Evolutionary conservation across 2,329 filamentous ascomycete species (phyloP).

Genomic region (Fusarium decemcellulare): DNA sequence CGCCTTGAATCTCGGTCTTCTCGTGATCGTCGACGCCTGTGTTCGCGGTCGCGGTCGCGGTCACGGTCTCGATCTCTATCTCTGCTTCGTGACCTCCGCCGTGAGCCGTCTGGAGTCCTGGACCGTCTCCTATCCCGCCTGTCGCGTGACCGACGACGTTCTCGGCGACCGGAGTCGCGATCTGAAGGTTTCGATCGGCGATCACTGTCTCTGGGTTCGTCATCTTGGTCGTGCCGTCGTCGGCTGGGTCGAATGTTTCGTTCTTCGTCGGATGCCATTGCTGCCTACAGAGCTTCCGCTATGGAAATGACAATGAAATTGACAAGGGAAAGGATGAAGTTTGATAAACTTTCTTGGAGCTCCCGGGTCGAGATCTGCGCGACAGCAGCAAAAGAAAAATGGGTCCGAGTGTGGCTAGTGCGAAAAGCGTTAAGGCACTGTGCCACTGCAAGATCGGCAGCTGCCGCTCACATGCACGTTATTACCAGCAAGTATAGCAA

Average conservation of each 20-base stretch:
- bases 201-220: slow-evolving; percentile 32
- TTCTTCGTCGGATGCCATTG: slow-evolving; percentile 49
- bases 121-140: slow-evolving; percentile 50
- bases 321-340: slow-evolving; percentile 25
- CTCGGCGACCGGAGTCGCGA: slow-evolving; percentile 43
- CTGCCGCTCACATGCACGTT: neutral
- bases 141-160: slow-evolving; percentile 49
- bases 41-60: slow-evolving; percentile 44
- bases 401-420: slow-evolving; percentile 24
- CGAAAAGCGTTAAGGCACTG: slow-evolving; percentile 1
- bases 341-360: slow-evolving; percentile 7
- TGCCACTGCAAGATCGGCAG: neutral
- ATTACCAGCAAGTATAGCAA: neutral
- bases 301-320: slow-evolving; percentile 1
- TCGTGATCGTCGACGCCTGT: slow-evolving; percentile 50
- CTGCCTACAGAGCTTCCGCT: slow-evolving; percentile 1
- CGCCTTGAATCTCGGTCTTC: slow-evolving; percentile 48
- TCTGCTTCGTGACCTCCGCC: slow-evolving; percentile 45
- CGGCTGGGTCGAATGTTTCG: slow-evolving; percentile 26
- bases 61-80: slow-evolving; percentile 42
- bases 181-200: slow-evolving; percentile 42
- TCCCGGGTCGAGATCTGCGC: neutral
- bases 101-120: slow-evolving; percentile 48
- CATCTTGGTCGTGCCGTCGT: slow-evolving; percentile 37
- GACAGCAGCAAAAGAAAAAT: slow-evolving; percentile 20